phyloP scores from a whole-genome alignment of 176 grass and related monocot species.

The Oryza coarctata region DNA sequence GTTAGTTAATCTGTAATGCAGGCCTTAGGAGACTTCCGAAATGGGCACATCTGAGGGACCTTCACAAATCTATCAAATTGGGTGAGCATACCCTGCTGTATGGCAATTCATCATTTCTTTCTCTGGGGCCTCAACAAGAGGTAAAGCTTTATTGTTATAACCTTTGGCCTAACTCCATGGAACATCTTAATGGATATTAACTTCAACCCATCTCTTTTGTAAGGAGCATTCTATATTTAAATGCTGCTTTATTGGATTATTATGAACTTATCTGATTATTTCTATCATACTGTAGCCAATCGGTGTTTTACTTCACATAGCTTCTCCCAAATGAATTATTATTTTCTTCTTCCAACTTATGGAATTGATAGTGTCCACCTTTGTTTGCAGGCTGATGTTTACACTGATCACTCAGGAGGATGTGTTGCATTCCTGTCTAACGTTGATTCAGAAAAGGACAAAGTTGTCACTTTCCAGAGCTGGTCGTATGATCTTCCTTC shows the following conservation, averaged over 20 bases:
- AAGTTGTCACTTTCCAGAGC: constrained; percentile 63
- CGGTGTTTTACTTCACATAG: neutral
- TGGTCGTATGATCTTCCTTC: constrained; percentile 77
- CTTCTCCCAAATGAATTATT: neutral
- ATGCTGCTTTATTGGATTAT: neutral
- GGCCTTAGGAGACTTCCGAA: constrained; percentile 82
- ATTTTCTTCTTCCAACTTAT: neutral
- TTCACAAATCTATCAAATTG: constrained; percentile 90
- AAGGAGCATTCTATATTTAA: neutral
- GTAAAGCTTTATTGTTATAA: constrained; percentile 41
- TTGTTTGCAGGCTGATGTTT: constrained; percentile 74
- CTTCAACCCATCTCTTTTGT: neutral
- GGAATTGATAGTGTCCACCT: constrained; percentile 1
- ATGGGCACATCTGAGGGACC: constrained; percentile 93
- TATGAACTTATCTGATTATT: constrained; percentile 5
- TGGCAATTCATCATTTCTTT: constrained; percentile 60
- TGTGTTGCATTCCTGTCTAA: constrained; percentile 91
- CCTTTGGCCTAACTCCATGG: neutral
- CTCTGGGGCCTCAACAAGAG: constrained; percentile 75
- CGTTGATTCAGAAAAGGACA: constrained; percentile 69
- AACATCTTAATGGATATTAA: constrained; percentile 11
- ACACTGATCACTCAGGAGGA: constrained; percentile 71
- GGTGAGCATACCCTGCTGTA: constrained; percentile 74
- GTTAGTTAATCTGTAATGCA: constrained; percentile 40
- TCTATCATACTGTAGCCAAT: neutral